These are phyloP conservation scores for Graphilbum fragrans DNA, from an alignment of 2,329 filamentous ascomycete genomes.

Conservation along the genomic window DNA sequence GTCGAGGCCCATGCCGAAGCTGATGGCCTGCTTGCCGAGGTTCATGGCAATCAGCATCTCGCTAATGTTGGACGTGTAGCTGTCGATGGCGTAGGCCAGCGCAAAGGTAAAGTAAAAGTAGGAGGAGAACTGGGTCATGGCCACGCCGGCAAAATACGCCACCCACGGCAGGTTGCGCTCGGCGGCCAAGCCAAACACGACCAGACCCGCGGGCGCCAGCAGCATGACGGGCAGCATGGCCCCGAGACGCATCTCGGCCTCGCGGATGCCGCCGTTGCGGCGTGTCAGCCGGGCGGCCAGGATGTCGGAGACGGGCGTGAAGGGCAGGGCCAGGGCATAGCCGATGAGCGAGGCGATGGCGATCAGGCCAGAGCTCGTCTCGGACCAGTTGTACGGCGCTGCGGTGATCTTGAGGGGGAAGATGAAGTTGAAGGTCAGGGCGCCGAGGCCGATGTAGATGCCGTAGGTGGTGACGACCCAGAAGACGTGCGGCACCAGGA, in stretches of 20 bases:
- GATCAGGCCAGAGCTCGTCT: slow-evolving; percentile 31
- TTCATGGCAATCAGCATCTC: slow-evolving; percentile 52
- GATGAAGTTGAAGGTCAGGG: slow-evolving; percentile 35
- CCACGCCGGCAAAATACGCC: slow-evolving; percentile 35
- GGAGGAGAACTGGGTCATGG: slow-evolving; percentile 32
- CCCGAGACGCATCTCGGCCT: slow-evolving; percentile 34
- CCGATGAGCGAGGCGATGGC: slow-evolving; percentile 26
- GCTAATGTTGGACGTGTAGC: slow-evolving; percentile 43
- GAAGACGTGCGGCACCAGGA: slow-evolving; percentile 32
- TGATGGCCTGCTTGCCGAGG: slow-evolving; percentile 43
- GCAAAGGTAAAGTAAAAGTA: slow-evolving; percentile 47
- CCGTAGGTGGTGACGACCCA: slow-evolving; percentile 36
- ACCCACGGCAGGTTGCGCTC: slow-evolving; percentile 28
- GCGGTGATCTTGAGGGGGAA: slow-evolving; percentile 33
- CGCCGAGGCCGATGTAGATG: slow-evolving; percentile 35
- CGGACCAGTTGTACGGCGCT: slow-evolving; percentile 31
- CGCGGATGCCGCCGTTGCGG: slow-evolving; percentile 30
- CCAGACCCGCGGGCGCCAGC: slow-evolving; percentile 25
- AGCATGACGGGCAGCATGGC: slow-evolving; percentile 24
- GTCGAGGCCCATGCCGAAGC: slow-evolving; percentile 37
- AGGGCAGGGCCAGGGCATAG: slow-evolving; percentile 27
- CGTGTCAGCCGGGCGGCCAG: slow-evolving; percentile 30
- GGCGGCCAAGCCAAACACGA: slow-evolving; percentile 28
- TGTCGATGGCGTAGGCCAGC: slow-evolving; percentile 48
- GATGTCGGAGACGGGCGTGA: slow-evolving; percentile 28